A percentile compares a stretch with the other conserved stretches of the same genome.
Conservation (phyloP, 805 yeast species). For the Maudiozyma serrabonitensis region DNA sequence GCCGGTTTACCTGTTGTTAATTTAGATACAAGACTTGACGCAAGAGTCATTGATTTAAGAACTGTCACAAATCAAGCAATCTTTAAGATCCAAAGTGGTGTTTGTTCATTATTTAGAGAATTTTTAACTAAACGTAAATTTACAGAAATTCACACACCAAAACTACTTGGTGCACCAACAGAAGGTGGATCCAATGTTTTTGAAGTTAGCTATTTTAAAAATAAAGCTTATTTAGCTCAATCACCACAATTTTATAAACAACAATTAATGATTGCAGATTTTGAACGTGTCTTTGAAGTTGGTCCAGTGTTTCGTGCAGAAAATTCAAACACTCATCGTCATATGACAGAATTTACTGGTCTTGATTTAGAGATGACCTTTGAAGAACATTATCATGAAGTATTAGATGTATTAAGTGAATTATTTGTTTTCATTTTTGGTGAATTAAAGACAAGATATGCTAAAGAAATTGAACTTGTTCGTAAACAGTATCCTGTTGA, state of each 20-base stretch:
- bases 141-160: constrained; percentile 93
- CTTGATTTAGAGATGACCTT: constrained; percentile 96
- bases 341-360: constrained; percentile 97
- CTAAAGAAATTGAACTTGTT: constrained; percentile 76
- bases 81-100: constrained; percentile 87
- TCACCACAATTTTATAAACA: constrained; percentile 97
- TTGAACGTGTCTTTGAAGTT: constrained; percentile 90
- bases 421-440: constrained; percentile 82
- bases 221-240: constrained; percentile 86
- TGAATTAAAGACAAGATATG: constrained; percentile 70
- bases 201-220: constrained; percentile 83
- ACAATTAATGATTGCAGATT: constrained; percentile 96
- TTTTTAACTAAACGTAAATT: constrained; percentile 59
- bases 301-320: constrained; percentile 99
- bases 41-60: constrained; percentile 93
- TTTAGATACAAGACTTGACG: constrained; percentile 90
- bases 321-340: constrained; percentile 98
- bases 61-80: constrained; percentile 97
- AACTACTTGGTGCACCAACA: constrained; percentile 86
- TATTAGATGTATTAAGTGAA: constrained; percentile 48
- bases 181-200: constrained; percentile 98
- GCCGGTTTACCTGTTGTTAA: constrained; percentile 88
- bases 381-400: constrained; percentile 97
- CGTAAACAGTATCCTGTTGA: constrained; percentile 96
- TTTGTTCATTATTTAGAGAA: constrained; percentile 81